Evolutionary conservation across 73 alveolate species (phyloP).

Genomic region (Stentor roeselii): DNA sequence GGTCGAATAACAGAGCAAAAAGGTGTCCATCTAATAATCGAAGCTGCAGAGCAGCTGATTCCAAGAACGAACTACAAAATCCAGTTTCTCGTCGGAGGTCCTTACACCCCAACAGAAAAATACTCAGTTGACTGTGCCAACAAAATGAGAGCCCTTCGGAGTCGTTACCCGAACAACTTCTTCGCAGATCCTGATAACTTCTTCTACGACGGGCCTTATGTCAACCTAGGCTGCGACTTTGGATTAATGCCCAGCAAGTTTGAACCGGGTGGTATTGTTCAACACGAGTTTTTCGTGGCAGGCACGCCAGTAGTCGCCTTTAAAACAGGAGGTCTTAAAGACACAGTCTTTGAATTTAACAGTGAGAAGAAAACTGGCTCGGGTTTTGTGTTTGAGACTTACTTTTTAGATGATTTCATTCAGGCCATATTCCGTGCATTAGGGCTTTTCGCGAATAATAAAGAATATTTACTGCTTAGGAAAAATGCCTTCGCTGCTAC

Average conservation of each 20-base stretch:
- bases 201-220: constrained; percentile 94
- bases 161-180: constrained; percentile 89
- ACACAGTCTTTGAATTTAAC: constrained; percentile 79
- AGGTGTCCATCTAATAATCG: constrained; percentile 95
- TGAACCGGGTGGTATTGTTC: constrained; percentile 99
- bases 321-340: constrained; percentile 97
- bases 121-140: constrained; percentile 86
- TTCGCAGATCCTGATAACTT: constrained; percentile 97
- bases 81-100: constrained; percentile 93
- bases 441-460: constrained; percentile 69
- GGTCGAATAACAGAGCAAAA: constrained; percentile 97
- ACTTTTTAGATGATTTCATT: constrained; percentile 76
- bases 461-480: constrained; percentile 68
- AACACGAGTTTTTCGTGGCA: constrained; percentile 98
- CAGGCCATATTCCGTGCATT: constrained; percentile 88
- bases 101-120: constrained; percentile 84
- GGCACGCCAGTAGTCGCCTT: constrained; percentile 98
- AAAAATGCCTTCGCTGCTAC: constrained; percentile 88
- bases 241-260: constrained; percentile 97
- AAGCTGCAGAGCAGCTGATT: constrained; percentile 90
- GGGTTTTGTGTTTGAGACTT: constrained; percentile 88
- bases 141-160: constrained; percentile 70
- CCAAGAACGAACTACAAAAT: constrained; percentile 68
- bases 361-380: constrained; percentile 81
- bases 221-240: constrained; percentile 94